A percentile compares a stretch with the other conserved stretches of the same genome.
phyloP scores from a whole-genome alignment of 805 yeast species.

The Lipomyces starkeyi region DNA sequence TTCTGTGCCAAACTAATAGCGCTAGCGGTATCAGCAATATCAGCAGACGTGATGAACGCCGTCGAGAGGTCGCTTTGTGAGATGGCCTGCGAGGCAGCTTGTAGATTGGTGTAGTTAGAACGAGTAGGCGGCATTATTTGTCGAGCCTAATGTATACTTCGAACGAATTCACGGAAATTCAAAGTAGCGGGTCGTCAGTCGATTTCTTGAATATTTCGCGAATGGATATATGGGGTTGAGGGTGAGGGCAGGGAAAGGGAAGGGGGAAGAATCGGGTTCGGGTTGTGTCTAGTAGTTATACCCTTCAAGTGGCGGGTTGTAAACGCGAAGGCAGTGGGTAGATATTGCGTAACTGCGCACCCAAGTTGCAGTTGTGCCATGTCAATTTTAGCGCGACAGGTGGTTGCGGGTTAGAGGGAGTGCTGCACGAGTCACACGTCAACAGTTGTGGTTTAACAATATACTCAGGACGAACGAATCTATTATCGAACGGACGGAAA shows the following conservation, averaged over 20 bases:
- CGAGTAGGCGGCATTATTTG: constrained; percentile 5
- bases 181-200: neutral
- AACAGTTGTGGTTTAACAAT: neutral
- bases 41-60: constrained; percentile 14
- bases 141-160: neutral
- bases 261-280: constrained; percentile 28
- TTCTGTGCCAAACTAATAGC: constrained; percentile 18
- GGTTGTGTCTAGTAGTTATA: constrained; percentile 10
- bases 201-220: neutral
- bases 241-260: constrained; percentile 26
- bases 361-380: constrained; percentile 2
- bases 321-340: neutral
- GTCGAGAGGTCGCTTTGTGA: constrained; percentile 18
- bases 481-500: no score
- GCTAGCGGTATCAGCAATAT: constrained; percentile 14
- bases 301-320: neutral
- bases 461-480: no score
- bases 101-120: constrained; percentile 4
- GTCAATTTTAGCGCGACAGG: neutral
- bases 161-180: neutral
- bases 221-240: neutral
- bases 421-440: no score
- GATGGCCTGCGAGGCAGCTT: constrained; percentile 11
- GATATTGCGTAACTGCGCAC: neutral
- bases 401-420: neutral